Evolutionary conservation across 2,329 filamentous ascomycete species (phyloP).

Genomic region (Colletotrichum magnum): DNA sequence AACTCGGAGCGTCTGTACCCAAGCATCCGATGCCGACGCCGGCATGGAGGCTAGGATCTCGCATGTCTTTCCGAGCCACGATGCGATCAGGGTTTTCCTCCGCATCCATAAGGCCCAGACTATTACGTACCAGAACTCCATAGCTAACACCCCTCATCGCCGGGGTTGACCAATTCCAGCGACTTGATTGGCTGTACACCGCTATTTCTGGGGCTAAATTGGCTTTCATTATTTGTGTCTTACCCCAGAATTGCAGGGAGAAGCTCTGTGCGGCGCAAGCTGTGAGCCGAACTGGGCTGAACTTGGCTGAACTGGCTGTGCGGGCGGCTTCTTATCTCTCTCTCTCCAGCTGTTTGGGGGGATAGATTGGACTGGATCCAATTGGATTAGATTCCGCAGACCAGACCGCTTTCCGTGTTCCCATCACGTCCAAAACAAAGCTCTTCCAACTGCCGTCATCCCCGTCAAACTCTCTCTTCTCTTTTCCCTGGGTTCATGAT

Average conservation of each 20-base stretch:
- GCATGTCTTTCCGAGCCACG: neutral
- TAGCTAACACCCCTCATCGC: constrained; percentile 8
- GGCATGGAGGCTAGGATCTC: too few species aligned
- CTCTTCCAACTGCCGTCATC: neutral
- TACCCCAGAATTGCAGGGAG: constrained; percentile 36
- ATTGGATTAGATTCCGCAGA: neutral
- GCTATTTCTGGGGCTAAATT: constrained; percentile 9
- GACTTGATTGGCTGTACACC: constrained; percentile 30
- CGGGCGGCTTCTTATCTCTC: constrained; percentile 26
- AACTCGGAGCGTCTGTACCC: neutral
- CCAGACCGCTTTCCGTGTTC: constrained; percentile 27
- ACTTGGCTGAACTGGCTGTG: too few species aligned
- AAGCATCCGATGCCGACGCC: constrained; percentile 3
- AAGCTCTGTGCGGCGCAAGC: constrained; percentile 10
- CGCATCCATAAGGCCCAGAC: constrained; percentile 5
- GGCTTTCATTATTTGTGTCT: constrained; percentile 19
- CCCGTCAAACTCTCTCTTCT: neutral
- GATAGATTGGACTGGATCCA: too few species aligned
- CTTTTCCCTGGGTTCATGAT: neutral
- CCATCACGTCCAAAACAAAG: constrained; percentile 7
- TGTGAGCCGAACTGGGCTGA: too few species aligned
- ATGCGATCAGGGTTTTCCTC: constrained; percentile 21
- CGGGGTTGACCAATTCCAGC: constrained; percentile 29
- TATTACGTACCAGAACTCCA: constrained; percentile 31
- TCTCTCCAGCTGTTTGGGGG: neutral